These are phyloP conservation scores for Lepidium aucheri DNA, from an alignment of 345 rosid genomes.

Conservation along the genomic window DNA sequence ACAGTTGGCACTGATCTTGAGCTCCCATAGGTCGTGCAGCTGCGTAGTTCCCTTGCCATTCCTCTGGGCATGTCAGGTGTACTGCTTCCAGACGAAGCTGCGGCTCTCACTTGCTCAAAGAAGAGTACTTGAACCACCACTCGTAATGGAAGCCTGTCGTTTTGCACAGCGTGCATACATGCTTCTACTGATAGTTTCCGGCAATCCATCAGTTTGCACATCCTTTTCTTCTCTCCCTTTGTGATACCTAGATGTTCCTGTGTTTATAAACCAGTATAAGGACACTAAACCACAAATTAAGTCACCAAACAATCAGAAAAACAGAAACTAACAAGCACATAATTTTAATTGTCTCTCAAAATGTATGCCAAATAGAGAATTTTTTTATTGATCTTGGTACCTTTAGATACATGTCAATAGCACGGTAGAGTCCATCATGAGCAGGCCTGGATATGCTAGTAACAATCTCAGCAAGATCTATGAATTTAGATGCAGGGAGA, in stretches of 20 bases:
- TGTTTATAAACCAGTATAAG: not conserved
- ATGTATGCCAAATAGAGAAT: not conserved
- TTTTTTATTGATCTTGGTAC: constrained; percentile 23
- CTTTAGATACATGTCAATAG: constrained; percentile 75
- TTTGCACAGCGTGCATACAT: constrained; percentile 80
- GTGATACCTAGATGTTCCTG: constrained; percentile 71
- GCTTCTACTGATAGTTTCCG: constrained; percentile 78
- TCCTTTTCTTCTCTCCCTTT: constrained; percentile 73
- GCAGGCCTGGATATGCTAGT: constrained; percentile 57
- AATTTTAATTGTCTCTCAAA: not conserved
- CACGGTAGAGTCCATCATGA: constrained; percentile 79
- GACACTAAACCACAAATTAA: not conserved
- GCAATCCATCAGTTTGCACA: constrained; percentile 89
- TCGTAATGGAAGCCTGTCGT: constrained; percentile 70
- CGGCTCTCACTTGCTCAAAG: constrained; percentile 67
- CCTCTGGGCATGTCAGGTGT: constrained; percentile 64
- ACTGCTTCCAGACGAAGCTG: constrained; percentile 76
- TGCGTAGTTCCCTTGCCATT: constrained; percentile 41
- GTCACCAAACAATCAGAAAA: not conserved
- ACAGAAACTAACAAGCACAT: no score
- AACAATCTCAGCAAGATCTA: constrained; percentile 62
- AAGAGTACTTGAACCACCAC: constrained; percentile 77
- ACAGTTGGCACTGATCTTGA: constrained; percentile 59
- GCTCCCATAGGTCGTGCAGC: constrained; percentile 47
- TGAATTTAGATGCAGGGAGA: constrained; percentile 45